Conservation (phyloP, 2,329 filamentous ascomycete genomes). For the Nigrograna mackinnonii region DNA sequence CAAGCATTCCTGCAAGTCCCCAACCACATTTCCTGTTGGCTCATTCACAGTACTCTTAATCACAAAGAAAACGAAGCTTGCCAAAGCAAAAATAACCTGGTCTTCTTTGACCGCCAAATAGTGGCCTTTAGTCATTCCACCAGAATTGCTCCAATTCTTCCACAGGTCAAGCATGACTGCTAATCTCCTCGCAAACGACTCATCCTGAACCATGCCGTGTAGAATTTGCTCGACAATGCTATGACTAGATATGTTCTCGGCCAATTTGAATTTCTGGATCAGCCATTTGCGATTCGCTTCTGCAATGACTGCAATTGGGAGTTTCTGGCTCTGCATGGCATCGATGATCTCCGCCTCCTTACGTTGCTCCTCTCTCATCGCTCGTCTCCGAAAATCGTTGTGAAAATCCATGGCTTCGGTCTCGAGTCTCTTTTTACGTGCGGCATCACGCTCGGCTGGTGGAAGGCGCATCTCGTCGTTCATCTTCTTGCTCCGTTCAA, state of each 20-base stretch:
- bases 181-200: conserved; percentile 16
- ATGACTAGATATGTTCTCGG: conserved; percentile 3
- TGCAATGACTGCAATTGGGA: conserved; percentile 20
- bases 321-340: conserved; percentile 20
- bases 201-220: conserved; percentile 21
- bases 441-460: conserved; percentile 18
- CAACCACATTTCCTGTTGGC: conserved; percentile 24
- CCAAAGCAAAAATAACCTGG: conserved; percentile 20
- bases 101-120: conserved; percentile 24
- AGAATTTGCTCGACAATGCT: conserved; percentile 22
- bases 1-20: conserved; percentile 31
- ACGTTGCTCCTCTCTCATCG: conserved; percentile 17
- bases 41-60: conserved; percentile 19
- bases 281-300: conserved; percentile 20
- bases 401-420: conserved; percentile 20
- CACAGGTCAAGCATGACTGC: conserved; percentile 25
- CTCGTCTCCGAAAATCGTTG: conserved; percentile 13
- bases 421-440: conserved; percentile 15
- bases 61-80: conserved; percentile 21
- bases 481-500: conserved; percentile 16
- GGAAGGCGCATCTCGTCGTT: conserved; percentile 20
- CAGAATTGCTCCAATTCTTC: conserved; percentile 25
- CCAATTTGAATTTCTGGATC: conserved; percentile 9
- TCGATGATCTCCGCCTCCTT: conserved; percentile 19
- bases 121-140: conserved; percentile 32